A percentile compares a stretch with the other conserved stretches of the same genome.
These are phyloP conservation scores for Termitomyces sp. DNA, from an alignment of 768 basidiomycete genomes.

Conservation along the genomic window DNA sequence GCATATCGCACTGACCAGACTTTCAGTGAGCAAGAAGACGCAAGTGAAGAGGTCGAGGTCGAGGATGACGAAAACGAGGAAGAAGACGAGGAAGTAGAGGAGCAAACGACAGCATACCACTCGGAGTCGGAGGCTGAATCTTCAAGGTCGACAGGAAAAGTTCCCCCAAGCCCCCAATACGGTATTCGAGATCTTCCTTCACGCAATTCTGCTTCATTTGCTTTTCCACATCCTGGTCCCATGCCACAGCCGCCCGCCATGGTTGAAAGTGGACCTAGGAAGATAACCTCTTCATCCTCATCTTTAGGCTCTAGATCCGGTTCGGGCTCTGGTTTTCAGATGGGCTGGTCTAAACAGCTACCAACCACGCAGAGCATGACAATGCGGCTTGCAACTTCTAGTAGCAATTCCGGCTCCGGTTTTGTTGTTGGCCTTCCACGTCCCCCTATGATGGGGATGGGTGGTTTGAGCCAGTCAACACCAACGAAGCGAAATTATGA, in stretches of 20 bases:
- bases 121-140: constrained; percentile 11
- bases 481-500: constrained; percentile 4
- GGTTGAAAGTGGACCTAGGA: neutral
- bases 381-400: constrained; percentile 14
- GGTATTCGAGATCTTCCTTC: constrained; percentile 41
- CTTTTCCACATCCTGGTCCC: constrained; percentile 4
- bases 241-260: constrained; percentile 8
- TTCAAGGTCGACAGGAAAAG: neutral
- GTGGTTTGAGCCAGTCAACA: neutral
- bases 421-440: constrained; percentile 8
- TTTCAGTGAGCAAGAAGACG: neutral
- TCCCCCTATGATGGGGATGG: constrained; percentile 6
- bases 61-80: neutral
- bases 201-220: neutral
- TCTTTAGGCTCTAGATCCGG: neutral
- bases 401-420: neutral
- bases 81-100: constrained; percentile 2
- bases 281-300: neutral
- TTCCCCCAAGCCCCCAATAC: constrained; percentile 30
- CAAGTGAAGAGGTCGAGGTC: constrained; percentile 1
- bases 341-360: constrained; percentile 2
- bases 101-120: constrained; percentile 16
- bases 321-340: neutral
- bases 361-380: constrained; percentile 13
- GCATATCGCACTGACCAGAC: neutral